Conservation (phyloP, 805 yeast species). For the Pichia heedii region DNA sequence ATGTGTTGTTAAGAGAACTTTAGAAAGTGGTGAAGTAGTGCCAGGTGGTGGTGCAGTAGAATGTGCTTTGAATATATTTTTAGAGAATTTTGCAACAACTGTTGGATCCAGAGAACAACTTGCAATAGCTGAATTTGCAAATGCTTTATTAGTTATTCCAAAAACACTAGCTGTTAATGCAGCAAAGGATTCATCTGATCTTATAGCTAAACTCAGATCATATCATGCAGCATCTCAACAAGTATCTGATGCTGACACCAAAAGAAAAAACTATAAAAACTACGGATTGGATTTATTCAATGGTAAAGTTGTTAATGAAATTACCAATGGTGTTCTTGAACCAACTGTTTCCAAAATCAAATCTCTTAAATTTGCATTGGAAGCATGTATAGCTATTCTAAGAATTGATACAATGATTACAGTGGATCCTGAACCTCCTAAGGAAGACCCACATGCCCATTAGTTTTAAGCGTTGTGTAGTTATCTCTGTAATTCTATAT, state of each 20-base stretch:
- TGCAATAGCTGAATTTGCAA: slow-evolving; percentile 96
- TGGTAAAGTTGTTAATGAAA: slow-evolving; percentile 87
- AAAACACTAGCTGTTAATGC: slow-evolving; percentile 96
- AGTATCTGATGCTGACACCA: slow-evolving; percentile 73
- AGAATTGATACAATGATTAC: slow-evolving; percentile 98
- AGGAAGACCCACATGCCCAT: slow-evolving; percentile 88
- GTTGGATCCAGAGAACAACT: slow-evolving; percentile 96
- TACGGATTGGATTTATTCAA: slow-evolving; percentile 88
- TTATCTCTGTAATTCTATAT: too few relatives aligned
- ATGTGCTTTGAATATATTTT: slow-evolving; percentile 85
- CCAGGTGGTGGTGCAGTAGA: slow-evolving; percentile 99
- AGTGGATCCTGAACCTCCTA: slow-evolving; percentile 90
- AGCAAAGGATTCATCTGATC: slow-evolving; percentile 92
- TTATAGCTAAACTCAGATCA: slow-evolving; percentile 90
- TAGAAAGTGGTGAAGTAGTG: slow-evolving; percentile 88
- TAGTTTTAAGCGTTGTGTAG: slow-evolving; percentile 15
- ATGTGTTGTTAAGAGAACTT: slow-evolving; percentile 89
- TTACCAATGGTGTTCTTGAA: slow-evolving; percentile 80
- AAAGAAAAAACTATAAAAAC: slow-evolving; percentile 78
- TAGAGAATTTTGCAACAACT: slow-evolving; percentile 96
- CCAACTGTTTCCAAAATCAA: slow-evolving; percentile 92
- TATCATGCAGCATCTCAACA: slow-evolving; percentile 93
- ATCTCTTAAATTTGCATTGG: slow-evolving; percentile 89
- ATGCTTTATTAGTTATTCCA: slow-evolving; percentile 82
- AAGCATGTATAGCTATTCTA: slow-evolving; percentile 94